phyloP scores from a whole-genome alignment of 306 rosid genomes.

The Cicer pinnatifidum region DNA sequence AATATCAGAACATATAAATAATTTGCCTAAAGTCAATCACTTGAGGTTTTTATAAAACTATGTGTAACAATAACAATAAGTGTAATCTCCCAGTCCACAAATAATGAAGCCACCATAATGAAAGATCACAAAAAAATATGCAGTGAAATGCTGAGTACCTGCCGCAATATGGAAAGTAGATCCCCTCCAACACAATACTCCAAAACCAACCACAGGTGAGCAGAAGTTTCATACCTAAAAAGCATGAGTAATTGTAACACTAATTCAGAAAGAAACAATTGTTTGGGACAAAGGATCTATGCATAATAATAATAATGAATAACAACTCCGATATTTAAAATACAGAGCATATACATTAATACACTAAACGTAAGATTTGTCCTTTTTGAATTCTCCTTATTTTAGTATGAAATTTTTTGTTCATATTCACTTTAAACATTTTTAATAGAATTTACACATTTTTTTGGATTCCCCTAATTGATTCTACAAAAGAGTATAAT shows the following conservation, averaged over 20 bases:
- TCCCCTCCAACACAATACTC: slow-evolving; percentile 98
- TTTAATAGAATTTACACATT: not conserved
- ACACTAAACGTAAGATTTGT: not conserved
- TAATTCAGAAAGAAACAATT: not conserved
- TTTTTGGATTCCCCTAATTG: not conserved
- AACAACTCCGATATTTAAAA: not conserved
- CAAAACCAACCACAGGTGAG: slow-evolving; percentile 94
- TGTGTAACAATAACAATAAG: not conserved
- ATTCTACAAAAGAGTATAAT: not conserved
- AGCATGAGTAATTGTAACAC: slow-evolving; percentile 20
- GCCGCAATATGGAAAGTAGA: slow-evolving; percentile 76
- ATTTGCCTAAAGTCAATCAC: not conserved
- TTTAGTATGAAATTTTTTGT: not conserved
- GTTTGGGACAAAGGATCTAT: not conserved
- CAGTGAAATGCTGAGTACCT: slow-evolving; percentile 56
- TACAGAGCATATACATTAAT: not conserved
- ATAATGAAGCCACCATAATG: slow-evolving; percentile 20
- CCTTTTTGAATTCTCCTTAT: not conserved
- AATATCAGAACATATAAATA: slow-evolving; percentile 16
- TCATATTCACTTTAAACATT: not conserved
- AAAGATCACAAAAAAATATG: slow-evolving; percentile 6
- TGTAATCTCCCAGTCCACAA: not conserved
- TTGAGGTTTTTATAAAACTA: not conserved
- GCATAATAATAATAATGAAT: not conserved
- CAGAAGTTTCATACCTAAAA: slow-evolving; percentile 95